Base-by-base conservation (phyloP, 495 filamentous ascomycete species). In the Lentithecium fluviatile region DNA sequence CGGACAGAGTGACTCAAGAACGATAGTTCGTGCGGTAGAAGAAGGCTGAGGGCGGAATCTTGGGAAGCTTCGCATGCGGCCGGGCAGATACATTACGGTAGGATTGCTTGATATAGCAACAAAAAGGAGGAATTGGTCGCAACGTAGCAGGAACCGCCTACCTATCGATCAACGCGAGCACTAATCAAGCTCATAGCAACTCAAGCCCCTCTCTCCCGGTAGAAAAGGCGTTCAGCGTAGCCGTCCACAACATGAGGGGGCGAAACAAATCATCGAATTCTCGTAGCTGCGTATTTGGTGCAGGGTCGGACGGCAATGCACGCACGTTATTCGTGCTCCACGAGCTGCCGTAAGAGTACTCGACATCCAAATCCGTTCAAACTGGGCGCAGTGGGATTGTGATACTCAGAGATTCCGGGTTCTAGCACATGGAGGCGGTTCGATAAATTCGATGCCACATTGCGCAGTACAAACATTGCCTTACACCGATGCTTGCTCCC, bases 311-410 rank as follows among this genome's bases (percentile, higher is more conserved):
- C 4, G 12, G n/a, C 15, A 15, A 49, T 32, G 34, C 45, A 58
- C 25, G 45, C 46, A 58, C 55, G 55, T 58, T 58, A 20, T 26
- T 48, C 43, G 55, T 49, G 45, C 19, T 58, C 34, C 40, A 17
- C 23, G 13, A 58, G 55, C 45, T 49, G 29, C 26, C 19, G 29
- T 38, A 50, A 21, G 26, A 15, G 55, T 58, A 21, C 26, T 24
- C 29, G 25, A n/a, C 26, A 21, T 25, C 38, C 25, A 5, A 24
- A 48, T 7, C 12, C 15, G 26, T 7, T 15, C 21, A 24, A 26
- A 12, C 21, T 24, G 38, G 23, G 36, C 43, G 23, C 7, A 23
- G 6, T 17, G 3, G 5, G 15, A 45, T 38, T 19, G n/a, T 15
- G 17, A 32, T n/a, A 20, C 10, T 36, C 6, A 7, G 20, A 19